Evolutionary conservation across 257 asterid genomes (phyloP).

Genomic region (Apocynum venetum): DNA sequence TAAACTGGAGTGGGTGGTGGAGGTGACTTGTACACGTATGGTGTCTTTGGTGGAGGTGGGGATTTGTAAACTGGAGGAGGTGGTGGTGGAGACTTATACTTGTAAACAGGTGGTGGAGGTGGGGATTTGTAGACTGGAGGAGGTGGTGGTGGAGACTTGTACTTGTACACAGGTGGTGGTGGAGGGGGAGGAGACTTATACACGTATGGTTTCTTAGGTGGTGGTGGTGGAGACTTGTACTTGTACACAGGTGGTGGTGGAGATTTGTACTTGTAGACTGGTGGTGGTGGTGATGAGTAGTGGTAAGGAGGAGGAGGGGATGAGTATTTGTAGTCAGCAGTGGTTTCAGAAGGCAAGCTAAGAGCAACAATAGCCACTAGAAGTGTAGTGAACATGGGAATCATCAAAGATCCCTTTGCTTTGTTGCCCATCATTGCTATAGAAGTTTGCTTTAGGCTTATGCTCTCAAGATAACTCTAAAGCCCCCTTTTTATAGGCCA

Average conservation of each 20-base stretch:
- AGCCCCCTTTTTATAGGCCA: conserved; percentile 18
- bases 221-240: conserved; percentile 10
- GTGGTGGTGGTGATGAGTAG: conserved; percentile 4
- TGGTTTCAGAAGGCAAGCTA: conserved; percentile 18
- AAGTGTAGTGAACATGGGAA: conserved; percentile 12
- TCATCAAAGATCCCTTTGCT: conserved; percentile 14
- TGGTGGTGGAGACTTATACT: conserved; percentile 8
- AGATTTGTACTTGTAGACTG: background rate
- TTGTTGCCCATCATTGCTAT: conserved; percentile 11
- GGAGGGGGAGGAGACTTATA: conserved; percentile 20
- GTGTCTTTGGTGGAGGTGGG: conserved; percentile 6
- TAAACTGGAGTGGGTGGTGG: conserved; percentile 4
- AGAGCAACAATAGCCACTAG: conserved; percentile 14
- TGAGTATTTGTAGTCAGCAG: conserved; percentile 15
- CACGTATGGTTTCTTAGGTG: background rate
- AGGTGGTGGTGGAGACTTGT: background rate
- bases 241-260: conserved; percentile 7
- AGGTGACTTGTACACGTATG: background rate
- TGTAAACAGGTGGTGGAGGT: background rate
- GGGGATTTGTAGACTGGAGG: background rate
- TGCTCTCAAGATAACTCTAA: background rate
- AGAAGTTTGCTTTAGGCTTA: conserved; percentile 8
- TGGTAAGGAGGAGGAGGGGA: conserved; percentile 11
- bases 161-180: conserved; percentile 1
- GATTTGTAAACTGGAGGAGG: conserved; percentile 6